Evolutionary conservation across 805 yeast genomes (phyloP), one percentile per base, ranked within the genome.

Genomic region (Saccharomyces kudriavzevii): DNA sequence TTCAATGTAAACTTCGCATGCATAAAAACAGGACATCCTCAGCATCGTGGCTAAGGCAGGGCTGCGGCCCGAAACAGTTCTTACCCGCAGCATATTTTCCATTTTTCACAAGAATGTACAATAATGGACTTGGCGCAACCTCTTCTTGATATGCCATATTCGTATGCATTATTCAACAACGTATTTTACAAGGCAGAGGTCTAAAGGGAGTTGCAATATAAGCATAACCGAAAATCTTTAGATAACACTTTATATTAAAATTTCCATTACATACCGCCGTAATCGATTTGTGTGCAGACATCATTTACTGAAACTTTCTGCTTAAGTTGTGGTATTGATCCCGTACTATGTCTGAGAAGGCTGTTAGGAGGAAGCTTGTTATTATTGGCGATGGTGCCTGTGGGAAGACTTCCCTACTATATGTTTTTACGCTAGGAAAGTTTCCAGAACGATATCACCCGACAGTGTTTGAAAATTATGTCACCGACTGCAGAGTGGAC

Each of bases 351-450:
- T 58, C 68, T n/a, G 67, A 64, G 46, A 66, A 63, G 45, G 56
- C 67, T 11, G 71, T 81, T 45, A 81, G 79, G 59, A 77, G 96
- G 62, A 90, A 90, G 66, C 74, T 90, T 25, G 96, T 90, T 45
- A 90, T 90, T 47, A 94, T 90, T 10, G 97, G 97, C 25, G 97
- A 90, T 70, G 96, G 97, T 52, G 96, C 96, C 0, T 89, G 96
- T 70, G 97, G 97, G 10, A 90, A 90, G 70, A 90, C 97, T 0
- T 89, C 96, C 1, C 73, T 90, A 40, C 74, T 90, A n/a, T 87
- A 89, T 63, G 97, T 90, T 22, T 91, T 91, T 73, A 89, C 97
- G 0, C 70, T 90, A 31, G 97, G 97, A 0, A 95, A 89, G 66
- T 91, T 91, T 64, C 97, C 97, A 0, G 84, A 91, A 46, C 96